Evolutionary conservation across 345 rosid genomes (phyloP).

Genomic region (Alliaria petiolata): DNA sequence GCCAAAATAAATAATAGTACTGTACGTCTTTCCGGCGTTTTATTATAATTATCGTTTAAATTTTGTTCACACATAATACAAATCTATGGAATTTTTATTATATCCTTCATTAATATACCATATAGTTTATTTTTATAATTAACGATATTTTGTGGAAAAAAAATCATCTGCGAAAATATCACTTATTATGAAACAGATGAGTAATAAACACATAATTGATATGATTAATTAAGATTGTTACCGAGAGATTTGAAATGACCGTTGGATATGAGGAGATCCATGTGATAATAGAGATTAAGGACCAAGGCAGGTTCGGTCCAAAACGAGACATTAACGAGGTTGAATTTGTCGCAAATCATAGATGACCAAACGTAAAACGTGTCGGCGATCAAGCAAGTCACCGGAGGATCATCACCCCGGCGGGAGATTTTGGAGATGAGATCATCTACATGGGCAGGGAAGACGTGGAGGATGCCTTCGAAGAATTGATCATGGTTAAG

Average conservation of each 20-base stretch:
- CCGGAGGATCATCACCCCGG: constrained; percentile 31
- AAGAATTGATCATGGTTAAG: constrained; percentile 61
- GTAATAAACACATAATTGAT: background rate
- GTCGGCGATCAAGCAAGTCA: constrained; percentile 54
- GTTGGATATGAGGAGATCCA: constrained; percentile 48
- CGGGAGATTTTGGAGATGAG: constrained; percentile 28
- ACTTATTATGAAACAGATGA: too few species aligned
- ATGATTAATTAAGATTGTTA: constrained; percentile 14
- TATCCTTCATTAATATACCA: too few species aligned
- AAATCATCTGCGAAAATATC: too few species aligned
- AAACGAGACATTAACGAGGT: constrained; percentile 55
- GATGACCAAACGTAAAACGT: constrained; percentile 65
- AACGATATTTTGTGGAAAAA: too few species aligned
- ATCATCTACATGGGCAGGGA: constrained; percentile 52
- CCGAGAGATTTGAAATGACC: constrained; percentile 57
- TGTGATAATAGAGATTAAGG: constrained; percentile 47
- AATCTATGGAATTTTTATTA: too few species aligned
- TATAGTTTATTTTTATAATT: too few species aligned
- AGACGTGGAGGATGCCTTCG: constrained; percentile 47
- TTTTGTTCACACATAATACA: too few species aligned
- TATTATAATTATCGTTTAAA: too few species aligned
- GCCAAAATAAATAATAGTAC: background rate
- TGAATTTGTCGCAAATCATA: constrained; percentile 38
- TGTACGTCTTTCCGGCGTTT: too few species aligned
- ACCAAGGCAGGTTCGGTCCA: constrained; percentile 73